These are phyloP conservation scores for Ogataea trehalophila DNA, from an alignment of 805 yeast genomes.

Conservation along the genomic window DNA sequence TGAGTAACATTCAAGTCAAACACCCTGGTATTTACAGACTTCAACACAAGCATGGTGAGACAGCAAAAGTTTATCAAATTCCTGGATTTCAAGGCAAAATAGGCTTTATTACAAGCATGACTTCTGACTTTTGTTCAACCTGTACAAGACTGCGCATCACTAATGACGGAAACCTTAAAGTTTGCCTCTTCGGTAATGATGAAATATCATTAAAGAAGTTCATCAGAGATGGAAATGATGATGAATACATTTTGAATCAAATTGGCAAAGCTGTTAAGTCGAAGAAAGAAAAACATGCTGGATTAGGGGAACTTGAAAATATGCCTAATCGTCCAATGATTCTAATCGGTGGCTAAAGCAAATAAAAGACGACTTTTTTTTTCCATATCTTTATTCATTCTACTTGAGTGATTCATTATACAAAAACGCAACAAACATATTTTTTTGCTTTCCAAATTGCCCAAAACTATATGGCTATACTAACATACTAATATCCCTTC, in stretches of 20 bases:
- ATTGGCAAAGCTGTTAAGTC: constrained; percentile 41
- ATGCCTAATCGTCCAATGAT: constrained; percentile 53
- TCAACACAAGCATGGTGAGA: constrained; percentile 38
- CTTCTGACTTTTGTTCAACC: constrained; percentile 45
- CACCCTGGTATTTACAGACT: constrained; percentile 27
- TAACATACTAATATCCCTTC: too few species aligned
- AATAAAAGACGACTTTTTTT: not conserved
- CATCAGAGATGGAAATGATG: constrained; percentile 33
- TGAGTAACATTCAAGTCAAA: constrained; percentile 27
- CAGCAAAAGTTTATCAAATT: constrained; percentile 42
- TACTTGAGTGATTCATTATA: not conserved
- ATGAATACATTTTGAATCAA: constrained; percentile 33
- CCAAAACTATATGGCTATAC: too few species aligned
- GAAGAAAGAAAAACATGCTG: constrained; percentile 50
- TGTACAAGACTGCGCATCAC: constrained; percentile 51
- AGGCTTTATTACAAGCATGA: constrained; percentile 55
- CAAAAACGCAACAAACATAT: not conserved
- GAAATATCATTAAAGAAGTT: constrained; percentile 45
- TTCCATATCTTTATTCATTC: not conserved
- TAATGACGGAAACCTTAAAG: constrained; percentile 50
- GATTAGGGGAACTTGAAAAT: constrained; percentile 40
- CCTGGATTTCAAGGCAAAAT: constrained; percentile 39
- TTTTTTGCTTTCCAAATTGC: too few species aligned
- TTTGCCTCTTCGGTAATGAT: constrained; percentile 48
- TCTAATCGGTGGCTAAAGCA: constrained; percentile 46